Evolutionary conservation across 495 filamentous ascomycete species (phyloP).

Genomic region (Amorphotheca resinae): DNA sequence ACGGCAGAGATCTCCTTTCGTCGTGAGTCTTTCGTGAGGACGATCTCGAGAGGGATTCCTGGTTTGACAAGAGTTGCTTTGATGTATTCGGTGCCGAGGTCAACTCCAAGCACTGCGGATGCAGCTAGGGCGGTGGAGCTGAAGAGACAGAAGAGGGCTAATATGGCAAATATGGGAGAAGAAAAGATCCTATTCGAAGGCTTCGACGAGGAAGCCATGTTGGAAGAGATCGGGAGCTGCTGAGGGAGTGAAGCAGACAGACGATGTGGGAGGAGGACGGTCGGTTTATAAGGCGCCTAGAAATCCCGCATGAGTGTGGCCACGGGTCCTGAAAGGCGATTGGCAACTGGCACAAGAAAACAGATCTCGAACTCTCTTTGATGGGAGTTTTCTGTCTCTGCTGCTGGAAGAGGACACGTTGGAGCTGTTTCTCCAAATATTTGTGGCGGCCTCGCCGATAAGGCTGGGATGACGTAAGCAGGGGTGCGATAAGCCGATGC

Average conservation of each 20-base stretch:
- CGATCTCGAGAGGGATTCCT: conserved; percentile 94
- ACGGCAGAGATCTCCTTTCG: conserved; percentile 88
- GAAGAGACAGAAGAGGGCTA: conserved; percentile 36
- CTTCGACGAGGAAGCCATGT: conserved; percentile 11
- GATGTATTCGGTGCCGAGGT: conserved; percentile 93
- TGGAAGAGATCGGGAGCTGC: conserved; percentile 13
- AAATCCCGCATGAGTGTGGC: conserved; percentile 15
- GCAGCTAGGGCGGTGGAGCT: conserved; percentile 37
- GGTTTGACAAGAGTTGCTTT: conserved; percentile 96
- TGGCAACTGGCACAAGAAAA: too few species aligned
- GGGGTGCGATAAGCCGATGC: too few species aligned
- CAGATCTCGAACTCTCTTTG: too few species aligned
- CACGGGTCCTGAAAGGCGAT: conserved; percentile 9
- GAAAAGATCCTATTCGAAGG: conserved; percentile 8
- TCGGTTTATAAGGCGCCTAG: conserved; percentile 15
- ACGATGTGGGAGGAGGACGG: conserved; percentile 2
- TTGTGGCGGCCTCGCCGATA: conserved; percentile 6
- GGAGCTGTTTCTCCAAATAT: conserved; percentile 1
- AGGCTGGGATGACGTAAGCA: not conserved
- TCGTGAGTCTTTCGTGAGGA: conserved; percentile 96
- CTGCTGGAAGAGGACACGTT: conserved; percentile 19
- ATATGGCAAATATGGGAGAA: conserved; percentile 32
- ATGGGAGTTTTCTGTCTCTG: too few species aligned
- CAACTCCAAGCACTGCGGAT: conserved; percentile 76
- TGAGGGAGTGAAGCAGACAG: conserved; percentile 21